Conservation (phyloP, 345 rosid species). For the Citrus cavaleriei region DNA sequence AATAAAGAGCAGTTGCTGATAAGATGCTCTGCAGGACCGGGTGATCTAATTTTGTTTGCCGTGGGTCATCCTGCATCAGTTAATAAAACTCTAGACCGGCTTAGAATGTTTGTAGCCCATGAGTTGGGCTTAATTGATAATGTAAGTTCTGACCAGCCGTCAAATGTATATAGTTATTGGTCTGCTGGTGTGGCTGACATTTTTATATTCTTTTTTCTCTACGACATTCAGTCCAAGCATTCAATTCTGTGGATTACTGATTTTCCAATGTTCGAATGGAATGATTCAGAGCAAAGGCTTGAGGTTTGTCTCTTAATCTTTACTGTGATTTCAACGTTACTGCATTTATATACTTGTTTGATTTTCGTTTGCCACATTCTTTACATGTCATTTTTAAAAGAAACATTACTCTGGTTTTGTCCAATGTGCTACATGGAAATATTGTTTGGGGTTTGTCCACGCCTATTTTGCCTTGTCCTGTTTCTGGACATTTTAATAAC, state of each 20-base stretch:
- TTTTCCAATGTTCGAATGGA: conserved; percentile 99
- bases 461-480: too few species aligned
- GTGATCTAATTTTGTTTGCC: conserved; percentile 90
- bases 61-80: conserved; percentile 74
- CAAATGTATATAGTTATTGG: conserved; percentile 8
- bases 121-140: conserved; percentile 72
- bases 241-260: conserved; percentile 95
- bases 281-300: conserved; percentile 73
- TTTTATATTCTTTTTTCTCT: conserved; percentile 4
- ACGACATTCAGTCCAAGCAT: conserved; percentile 60
- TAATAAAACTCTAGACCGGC: conserved; percentile 72
- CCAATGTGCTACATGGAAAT: neutral
- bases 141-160: conserved; percentile 40
- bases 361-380: neutral
- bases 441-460: neutral
- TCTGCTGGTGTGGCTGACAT: neutral
- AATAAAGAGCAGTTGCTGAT: conserved; percentile 45
- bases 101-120: conserved; percentile 66
- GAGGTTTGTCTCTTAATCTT: conserved; percentile 55
- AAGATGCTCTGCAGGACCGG: conserved; percentile 68
- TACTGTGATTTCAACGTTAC: neutral
- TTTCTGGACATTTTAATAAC: neutral
- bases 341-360: neutral
- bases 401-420: neutral
- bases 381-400: neutral